Base-by-base conservation (phyloP, 192 early-diverging fungal species). In the Powellomyces hirtus region DNA sequence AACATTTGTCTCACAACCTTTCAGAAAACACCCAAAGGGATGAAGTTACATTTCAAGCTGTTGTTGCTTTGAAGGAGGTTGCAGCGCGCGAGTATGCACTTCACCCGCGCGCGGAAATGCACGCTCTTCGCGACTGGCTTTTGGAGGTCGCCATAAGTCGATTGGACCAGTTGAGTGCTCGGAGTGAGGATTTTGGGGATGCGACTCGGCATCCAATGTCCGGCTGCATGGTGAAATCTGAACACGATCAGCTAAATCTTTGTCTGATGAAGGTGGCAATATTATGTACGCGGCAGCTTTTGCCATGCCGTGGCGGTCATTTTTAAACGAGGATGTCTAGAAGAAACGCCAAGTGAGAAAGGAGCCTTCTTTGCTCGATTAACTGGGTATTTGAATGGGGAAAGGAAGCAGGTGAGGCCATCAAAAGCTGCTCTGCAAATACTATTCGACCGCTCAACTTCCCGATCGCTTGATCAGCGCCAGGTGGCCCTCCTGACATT, bases 271-370 rank as follows among this genome's bases (percentile, higher is more conserved):
- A 56, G 53, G 29, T 31, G 18, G 29, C 53, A 34, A 14, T 5
- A 24, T 49, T 56, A 31, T 31, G 84, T 85, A 5, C 75, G 77
- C 30, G 82, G 84, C 52, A 77, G 82, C 56, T 59, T 87, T 7
- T 72, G 88, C 16, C 72, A 81, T 46, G 77, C 85, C 5, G 77
- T 87, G 29, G 75, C 89, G 35, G 77, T 89, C 4, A 83, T 89
- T 56, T 84, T 81, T 11, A 90, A 90, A 62, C 77, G 87, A 33
- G 81, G 87, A 22, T 85, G 83, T 63, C 73, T 87, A 35, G 88
- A 89, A 49, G 76, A 75, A 34, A 61, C 84, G n/a, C 71, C 70
- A 34, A 42, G 75, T 34, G 84, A 88, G 29, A 74, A 78, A 33
- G 77, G 81, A 62, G 74, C 78, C n/a, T 81, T 88, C 33, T 77